Evolutionary conservation across 2,329 filamentous ascomycete species (phyloP).

Genomic region (Sclerotinia borealis): DNA sequence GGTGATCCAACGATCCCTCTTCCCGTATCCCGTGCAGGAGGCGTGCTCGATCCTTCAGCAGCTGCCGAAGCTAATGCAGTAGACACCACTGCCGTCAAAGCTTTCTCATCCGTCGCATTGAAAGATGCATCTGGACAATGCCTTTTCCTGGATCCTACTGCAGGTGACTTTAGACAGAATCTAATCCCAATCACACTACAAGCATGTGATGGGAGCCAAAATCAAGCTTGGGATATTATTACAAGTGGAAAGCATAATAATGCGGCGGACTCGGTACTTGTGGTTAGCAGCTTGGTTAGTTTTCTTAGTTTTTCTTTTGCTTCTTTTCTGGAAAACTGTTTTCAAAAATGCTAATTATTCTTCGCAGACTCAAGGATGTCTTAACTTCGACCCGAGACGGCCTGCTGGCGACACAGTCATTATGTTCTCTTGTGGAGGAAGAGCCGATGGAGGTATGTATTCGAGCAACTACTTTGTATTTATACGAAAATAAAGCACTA

Average conservation of each 20-base stretch:
- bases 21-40: constrained; percentile 4
- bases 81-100: constrained; percentile 38
- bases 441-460: constrained; percentile 43
- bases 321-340: not conserved
- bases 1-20: not conserved
- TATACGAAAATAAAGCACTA: not conserved
- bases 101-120: constrained; percentile 37
- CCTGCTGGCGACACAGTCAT: constrained; percentile 46
- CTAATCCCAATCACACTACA: constrained; percentile 39
- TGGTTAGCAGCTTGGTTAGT: constrained; percentile 48
- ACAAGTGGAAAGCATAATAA: constrained; percentile 47
- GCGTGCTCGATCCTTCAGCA: constrained; percentile 6
- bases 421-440: constrained; percentile 54
- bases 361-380: constrained; percentile 47
- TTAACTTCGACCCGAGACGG: constrained; percentile 52
- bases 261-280: constrained; percentile 39
- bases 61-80: constrained; percentile 38
- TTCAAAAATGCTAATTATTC: not conserved
- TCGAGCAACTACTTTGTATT: not conserved
- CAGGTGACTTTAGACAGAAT: constrained; percentile 42
- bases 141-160: constrained; percentile 39
- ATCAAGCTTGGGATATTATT: constrained; percentile 41
- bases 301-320: not conserved
- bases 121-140: constrained; percentile 39
- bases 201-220: constrained; percentile 37